phyloP scores from a whole-genome alignment of 2,329 filamentous ascomycete species.

The Epichloe sylvatica region DNA sequence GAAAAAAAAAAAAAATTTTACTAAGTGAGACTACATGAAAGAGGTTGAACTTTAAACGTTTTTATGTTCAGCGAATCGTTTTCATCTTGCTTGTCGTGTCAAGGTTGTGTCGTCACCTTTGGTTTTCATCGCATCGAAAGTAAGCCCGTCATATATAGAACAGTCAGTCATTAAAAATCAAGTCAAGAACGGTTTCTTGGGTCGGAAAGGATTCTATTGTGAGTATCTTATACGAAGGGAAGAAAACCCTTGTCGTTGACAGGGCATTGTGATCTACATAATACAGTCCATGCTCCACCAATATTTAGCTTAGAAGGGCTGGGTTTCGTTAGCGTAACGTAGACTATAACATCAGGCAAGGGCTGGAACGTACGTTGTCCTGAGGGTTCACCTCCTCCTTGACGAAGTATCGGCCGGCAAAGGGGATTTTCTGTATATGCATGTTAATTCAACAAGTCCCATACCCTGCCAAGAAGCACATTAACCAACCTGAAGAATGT shows the following conservation, averaged over 20 bases:
- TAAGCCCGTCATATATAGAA: too few species aligned
- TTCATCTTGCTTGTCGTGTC: not conserved
- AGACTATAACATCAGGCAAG: not conserved
- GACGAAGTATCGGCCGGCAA: slow-evolving; percentile 36
- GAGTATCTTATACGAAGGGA: slow-evolving; percentile 26
- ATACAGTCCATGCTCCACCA: slow-evolving; percentile 15
- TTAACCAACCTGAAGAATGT: slow-evolving; percentile 41
- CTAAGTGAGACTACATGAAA: too few species aligned
- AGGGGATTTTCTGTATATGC: slow-evolving; percentile 36
- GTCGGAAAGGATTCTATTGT: slow-evolving; percentile 19
- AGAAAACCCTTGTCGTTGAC: slow-evolving; percentile 12
- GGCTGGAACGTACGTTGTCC: slow-evolving; percentile 41
- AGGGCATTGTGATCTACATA: slow-evolving; percentile 17
- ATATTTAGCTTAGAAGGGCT: slow-evolving; percentile 27
- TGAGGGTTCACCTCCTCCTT: slow-evolving; percentile 42
- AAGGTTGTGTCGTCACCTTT: not conserved
- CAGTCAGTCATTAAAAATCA: not conserved
- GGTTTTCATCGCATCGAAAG: not conserved
- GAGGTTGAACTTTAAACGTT: too few species aligned
- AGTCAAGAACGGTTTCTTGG: not conserved
- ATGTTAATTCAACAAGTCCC: not conserved
- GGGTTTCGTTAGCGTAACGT: slow-evolving; percentile 11
- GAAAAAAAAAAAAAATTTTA: too few species aligned
- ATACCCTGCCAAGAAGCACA: not conserved
- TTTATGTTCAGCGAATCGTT: not conserved